Percentiles rank a stretch among this genome's conserved stretches.
Evolutionary conservation across 306 rosid genomes (phyloP).

Genomic region (Sicyos baderoa): DNA sequence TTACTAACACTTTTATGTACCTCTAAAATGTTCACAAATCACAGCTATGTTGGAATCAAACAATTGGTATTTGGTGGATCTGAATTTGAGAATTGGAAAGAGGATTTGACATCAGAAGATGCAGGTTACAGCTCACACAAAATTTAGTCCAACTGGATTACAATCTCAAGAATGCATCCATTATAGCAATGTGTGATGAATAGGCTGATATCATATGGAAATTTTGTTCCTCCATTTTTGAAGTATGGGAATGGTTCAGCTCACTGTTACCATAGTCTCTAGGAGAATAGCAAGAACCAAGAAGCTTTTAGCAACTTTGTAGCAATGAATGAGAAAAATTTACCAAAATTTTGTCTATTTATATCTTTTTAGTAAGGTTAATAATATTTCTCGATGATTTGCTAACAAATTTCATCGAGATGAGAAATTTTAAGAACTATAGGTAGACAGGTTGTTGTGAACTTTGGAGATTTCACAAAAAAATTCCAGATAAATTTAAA

Average conservation of each 20-base stretch:
- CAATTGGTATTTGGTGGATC: slow-evolving; percentile 72
- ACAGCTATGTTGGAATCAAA: slow-evolving; percentile 72
- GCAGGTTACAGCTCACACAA: slow-evolving; percentile 59
- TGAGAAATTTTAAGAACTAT: background rate
- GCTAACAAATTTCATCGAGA: background rate
- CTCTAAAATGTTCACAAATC: slow-evolving; percentile 4
- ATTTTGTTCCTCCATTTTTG: background rate
- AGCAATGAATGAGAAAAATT: background rate
- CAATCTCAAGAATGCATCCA: slow-evolving; percentile 6
- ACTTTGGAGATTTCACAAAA: background rate
- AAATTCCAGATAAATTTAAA: too few relatives aligned
- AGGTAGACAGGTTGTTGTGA: background rate
- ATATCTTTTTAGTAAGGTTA: background rate
- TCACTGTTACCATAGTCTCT: background rate
- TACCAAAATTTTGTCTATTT: background rate
- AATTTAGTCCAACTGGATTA: slow-evolving; percentile 27
- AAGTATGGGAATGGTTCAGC: background rate
- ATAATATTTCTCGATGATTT: background rate
- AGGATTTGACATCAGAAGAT: slow-evolving; percentile 66
- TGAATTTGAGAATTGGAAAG: slow-evolving; percentile 83
- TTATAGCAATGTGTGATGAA: background rate
- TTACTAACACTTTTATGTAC: background rate
- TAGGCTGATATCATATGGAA: background rate
- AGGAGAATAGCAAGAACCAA: background rate
- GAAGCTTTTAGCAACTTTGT: slow-evolving; percentile 6